Percentiles rank a stretch among this genome's conserved stretches.
phyloP scores from a whole-genome alignment of 176 grass and related monocot genomes.

The Puccinellia tenuiflora region DNA sequence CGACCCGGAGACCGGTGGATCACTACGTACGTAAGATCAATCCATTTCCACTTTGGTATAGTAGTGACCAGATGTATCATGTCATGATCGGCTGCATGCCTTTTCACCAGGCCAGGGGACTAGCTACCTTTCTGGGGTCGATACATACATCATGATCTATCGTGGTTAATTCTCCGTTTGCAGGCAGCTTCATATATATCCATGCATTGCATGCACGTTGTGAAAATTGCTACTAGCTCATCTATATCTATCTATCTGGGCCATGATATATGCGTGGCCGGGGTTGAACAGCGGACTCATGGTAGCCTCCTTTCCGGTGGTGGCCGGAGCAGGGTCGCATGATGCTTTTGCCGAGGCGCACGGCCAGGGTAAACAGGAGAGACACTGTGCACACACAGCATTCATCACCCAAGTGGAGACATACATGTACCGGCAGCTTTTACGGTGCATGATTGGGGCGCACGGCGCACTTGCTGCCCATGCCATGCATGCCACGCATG shows the following conservation, averaged over 20 bases:
- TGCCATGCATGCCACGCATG: background rate
- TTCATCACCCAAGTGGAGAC: background rate
- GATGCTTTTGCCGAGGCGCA: background rate
- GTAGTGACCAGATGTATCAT: background rate
- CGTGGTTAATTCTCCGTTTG: background rate
- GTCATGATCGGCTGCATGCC: background rate
- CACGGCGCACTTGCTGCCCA: background rate
- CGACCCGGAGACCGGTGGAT: background rate
- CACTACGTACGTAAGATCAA: background rate
- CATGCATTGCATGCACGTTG: too few species aligned
- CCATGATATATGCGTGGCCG: too few species aligned
- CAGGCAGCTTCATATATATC: too few species aligned
- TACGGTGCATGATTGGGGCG: background rate
- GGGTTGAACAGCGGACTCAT: background rate
- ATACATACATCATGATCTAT: background rate
- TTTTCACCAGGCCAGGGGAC: background rate
- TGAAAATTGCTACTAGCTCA: too few species aligned
- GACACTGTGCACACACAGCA: background rate
- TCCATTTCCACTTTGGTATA: background rate
- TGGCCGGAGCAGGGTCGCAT: conserved; percentile 6
- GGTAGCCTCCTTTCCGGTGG: background rate
- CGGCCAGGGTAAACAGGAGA: background rate
- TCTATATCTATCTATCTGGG: too few species aligned
- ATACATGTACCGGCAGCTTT: background rate
- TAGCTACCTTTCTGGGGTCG: background rate